These are phyloP conservation scores for Thermochaetoides thermophila DNA, from an alignment of 495 filamentous ascomycete genomes.

Conservation along the genomic window DNA sequence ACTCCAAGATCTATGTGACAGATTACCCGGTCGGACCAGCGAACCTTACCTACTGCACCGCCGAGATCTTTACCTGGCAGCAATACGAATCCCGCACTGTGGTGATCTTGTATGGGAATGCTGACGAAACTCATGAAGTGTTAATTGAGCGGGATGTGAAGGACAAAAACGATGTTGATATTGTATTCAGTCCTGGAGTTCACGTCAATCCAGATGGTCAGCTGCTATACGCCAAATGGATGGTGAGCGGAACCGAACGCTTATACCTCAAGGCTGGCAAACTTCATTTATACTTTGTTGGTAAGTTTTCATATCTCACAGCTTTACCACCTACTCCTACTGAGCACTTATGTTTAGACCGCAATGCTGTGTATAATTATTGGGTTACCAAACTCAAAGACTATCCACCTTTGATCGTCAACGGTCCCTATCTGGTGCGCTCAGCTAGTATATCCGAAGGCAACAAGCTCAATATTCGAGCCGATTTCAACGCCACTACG, in stretches of 20 bases:
- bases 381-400: conserved; percentile 45
- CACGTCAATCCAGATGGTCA: not conserved
- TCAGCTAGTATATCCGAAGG: conserved; percentile 39
- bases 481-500: conserved; percentile 58
- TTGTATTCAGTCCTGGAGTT: conserved; percentile 13
- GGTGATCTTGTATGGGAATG: conserved; percentile 54
- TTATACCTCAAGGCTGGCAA: conserved; percentile 36
- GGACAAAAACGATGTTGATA: conserved; percentile 24
- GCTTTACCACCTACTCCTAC: not conserved
- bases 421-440: conserved; percentile 64
- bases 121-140: conserved; percentile 58
- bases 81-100: conserved; percentile 31
- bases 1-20: conserved; percentile 58
- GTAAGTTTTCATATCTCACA: no score
- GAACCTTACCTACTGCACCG: conserved; percentile 57
- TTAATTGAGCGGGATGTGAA: conserved; percentile 29
- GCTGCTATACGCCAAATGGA: conserved; percentile 5
- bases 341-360: conserved; percentile 22
- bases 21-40: conserved; percentile 55
- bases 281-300: conserved; percentile 38
- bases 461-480: conserved; percentile 41
- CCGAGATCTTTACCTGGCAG: conserved; percentile 54
- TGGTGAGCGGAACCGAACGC: not conserved
- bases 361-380: conserved; percentile 64
- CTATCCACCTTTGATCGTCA: conserved; percentile 40